A percentile compares a stretch with the other conserved stretches of the same genome.
These are phyloP conservation scores for Pichia rugopelliculosa DNA, from an alignment of 805 yeast genomes.

Conservation along the genomic window DNA sequence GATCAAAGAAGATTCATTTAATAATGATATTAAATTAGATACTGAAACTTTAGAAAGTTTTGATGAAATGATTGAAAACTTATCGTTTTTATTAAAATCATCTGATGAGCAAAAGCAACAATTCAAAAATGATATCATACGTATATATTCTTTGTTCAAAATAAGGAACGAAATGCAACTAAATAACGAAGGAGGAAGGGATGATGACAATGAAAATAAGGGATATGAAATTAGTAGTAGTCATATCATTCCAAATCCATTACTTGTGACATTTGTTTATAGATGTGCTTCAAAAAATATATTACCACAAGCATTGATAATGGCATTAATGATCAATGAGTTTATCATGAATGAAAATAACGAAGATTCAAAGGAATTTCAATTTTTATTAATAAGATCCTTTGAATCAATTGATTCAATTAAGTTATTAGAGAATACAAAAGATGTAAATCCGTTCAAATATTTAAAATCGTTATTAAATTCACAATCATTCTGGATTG, in stretches of 20 bases:
- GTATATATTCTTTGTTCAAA: constrained; percentile 4
- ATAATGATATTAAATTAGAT: not conserved
- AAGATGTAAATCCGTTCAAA: constrained; percentile 11
- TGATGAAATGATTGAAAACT: not conserved
- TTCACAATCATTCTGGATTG: constrained; percentile 18
- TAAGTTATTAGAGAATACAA: constrained; percentile 11
- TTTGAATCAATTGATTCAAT: constrained; percentile 16
- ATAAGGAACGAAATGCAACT: not conserved
- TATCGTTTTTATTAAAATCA: constrained; percentile 3
- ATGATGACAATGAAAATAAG: not conserved
- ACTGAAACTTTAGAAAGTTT: not conserved
- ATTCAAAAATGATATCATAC: constrained; percentile 6
- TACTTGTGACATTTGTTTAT: constrained; percentile 6
- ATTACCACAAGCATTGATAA: constrained; percentile 10
- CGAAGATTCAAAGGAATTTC: constrained; percentile 11
- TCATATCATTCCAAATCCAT: constrained; percentile 7
- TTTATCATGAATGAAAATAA: constrained; percentile 5
- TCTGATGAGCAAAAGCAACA: constrained; percentile 1
- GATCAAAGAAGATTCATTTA: constrained; percentile 3
- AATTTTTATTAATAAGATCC: constrained; percentile 19
- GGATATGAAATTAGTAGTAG: not conserved
- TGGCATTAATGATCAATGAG: constrained; percentile 14
- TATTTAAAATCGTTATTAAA: constrained; percentile 9
- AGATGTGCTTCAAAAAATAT: constrained; percentile 11
- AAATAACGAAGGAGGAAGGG: not conserved